A percentile compares a stretch with the other conserved stretches of the same genome.
phyloP scores from a whole-genome alignment of 345 rosid species.

The Dipteronia sinensis region DNA sequence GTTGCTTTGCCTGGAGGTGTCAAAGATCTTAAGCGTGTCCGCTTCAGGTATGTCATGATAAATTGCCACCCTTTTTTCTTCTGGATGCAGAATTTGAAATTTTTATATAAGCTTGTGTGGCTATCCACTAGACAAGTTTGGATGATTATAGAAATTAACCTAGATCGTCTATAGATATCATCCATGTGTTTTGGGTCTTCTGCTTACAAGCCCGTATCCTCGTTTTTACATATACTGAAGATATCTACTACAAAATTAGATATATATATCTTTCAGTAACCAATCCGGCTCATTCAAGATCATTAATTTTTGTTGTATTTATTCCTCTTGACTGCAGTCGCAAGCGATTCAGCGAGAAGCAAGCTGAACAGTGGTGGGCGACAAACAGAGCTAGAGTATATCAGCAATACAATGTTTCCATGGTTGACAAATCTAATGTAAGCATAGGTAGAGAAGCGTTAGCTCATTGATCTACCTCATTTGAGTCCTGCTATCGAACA shows the following conservation, averaged over 20 bases:
- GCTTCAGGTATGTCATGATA: conserved; percentile 60
- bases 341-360: conserved; percentile 70
- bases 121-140: neutral
- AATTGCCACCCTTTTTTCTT: neutral
- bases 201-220: neutral
- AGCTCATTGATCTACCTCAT: conserved; percentile 31
- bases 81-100: neutral
- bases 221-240: neutral
- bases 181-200: too few relatives aligned
- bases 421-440: conserved; percentile 50
- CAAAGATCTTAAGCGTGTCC: conserved; percentile 81
- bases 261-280: neutral
- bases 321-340: conserved; percentile 45
- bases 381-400: conserved; percentile 69
- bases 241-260: neutral
- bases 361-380: conserved; percentile 88
- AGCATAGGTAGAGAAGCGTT: conserved; percentile 47
- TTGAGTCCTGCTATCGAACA: conserved; percentile 10
- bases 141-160: neutral
- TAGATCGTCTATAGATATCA: neutral
- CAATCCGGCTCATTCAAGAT: neutral
- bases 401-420: conserved; percentile 58
- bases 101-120: neutral
- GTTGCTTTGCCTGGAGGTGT: conserved; percentile 64
- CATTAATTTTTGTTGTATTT: neutral